Evolutionary conservation across 257 asterid genomes (phyloP), one percentile per base, ranked within the genome.

Genomic region (Solanum megistacrolobum): DNA sequence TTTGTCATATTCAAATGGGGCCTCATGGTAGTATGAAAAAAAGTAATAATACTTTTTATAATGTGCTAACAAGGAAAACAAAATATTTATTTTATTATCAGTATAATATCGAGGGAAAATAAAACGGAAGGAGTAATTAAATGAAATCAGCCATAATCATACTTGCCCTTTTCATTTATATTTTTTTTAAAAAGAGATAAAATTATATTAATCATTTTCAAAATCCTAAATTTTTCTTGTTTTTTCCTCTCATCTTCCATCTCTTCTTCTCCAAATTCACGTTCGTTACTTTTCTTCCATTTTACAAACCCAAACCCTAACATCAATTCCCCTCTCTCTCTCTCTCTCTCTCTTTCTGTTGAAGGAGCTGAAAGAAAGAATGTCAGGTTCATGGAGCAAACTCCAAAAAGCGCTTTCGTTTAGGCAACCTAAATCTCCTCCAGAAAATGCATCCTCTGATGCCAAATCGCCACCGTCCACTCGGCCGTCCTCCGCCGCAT

Each of bases 351-450:
- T 74, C 29, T 36, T 3, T 74, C 52, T 74, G 9, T 10, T 9
- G 31, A 35, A 35, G 13, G 52, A 74, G 83, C 58, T 43, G n/a
- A 41, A 25, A 27, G 41, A 65, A 88, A 58, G 23, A 27, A 90
- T 90, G 91, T 87, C 89, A 31, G 87, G 90, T 34, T 20, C 86
- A 83, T 90, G 92, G 92, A 87, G 86, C 88, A 90, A 90, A 66
- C 81, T 90, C 81, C 89, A 87, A 87, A 90, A 79, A 86, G 52
- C 90, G 82, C 52, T 90, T 88, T 85, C 88, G 84, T 85, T 89
- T 13, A 87, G 69, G 69, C 86, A 82, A 46, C 41, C 43, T 29
- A 46, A 90, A 76, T 43, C 43, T 72, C 18, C 60, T 25, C 69
- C 84, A n/a, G 89, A 27, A 36, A 18, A 48, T 16, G 62, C 60